Evolutionary conservation across 192 early-diverging fungal species (phyloP), one percentile per base, ranked within the genome.

Genomic region (Haplosporangium gracile): DNA sequence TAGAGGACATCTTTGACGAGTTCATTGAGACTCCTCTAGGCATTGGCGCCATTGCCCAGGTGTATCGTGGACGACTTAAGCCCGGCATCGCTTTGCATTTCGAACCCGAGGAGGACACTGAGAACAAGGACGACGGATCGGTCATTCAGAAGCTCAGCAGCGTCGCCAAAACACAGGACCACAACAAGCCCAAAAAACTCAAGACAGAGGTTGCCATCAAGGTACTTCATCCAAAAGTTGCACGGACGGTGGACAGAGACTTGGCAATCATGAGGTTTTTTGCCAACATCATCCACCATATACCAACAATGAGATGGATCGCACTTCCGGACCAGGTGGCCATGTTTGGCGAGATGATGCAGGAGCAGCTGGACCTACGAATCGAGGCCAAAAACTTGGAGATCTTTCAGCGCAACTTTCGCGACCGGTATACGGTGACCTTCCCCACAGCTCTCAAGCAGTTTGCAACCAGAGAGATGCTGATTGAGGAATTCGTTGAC

Each of bases 21-120:
- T 96, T 98, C 77, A 94, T 95, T 22, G 89, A 91, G 43, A 87
- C 72, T 0, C 97, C 97, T 0, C 90, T 98, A 38, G 98, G 98
- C 0, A 96, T 97, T 24, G 98, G 98, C 8, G 97, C 98, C 24
- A 97, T 99, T 80, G 97, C 97, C 0, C 98, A 99, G 89, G 97
- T 97, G 49, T 91, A 92, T 36, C 57, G 75, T 22, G 84, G 84
- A 40, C 84, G 84, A 70, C 49, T 86, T 4, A 86, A 86, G 72
- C 84, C 84, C 5, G 84, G 84, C 20, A 86, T 86, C 43, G 84
- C 84, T 24, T 40, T 86, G 24, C 84, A 86, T 60, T 86, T 86
- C n/a, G 84, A 86, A 24, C 79, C 71, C 0, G 79, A 86, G 1
- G 84, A 86, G 43, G 9, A 63, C 4, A 55, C 74, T 6, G 68